Base-by-base conservation (phyloP, 495 filamentous ascomycete genomes). In the Aspergillus kassunensis region DNA sequence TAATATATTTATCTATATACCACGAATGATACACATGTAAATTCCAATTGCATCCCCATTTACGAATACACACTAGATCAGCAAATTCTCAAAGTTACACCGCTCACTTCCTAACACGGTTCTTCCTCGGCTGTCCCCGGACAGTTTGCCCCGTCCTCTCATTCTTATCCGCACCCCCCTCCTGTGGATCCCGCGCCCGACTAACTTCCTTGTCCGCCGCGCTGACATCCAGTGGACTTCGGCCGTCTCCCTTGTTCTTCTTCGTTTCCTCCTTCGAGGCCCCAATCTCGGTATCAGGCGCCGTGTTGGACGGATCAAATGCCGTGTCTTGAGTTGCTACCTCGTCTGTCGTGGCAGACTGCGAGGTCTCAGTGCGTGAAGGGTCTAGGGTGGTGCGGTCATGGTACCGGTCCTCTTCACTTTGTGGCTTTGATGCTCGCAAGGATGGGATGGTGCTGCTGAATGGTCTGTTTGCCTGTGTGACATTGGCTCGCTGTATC, bases 181-280 rank as follows among this genome's bases (percentile, higher is more conserved):
- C 77, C 43, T 60, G 58, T 24, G 64, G 51, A 6, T 63, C 65
- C 49, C 76, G 62, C 60, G 68, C 71, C 55, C 74, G 62, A 49
- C 74, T 81, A n/a, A 82, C 74, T 7, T 81, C 80, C 33, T 67
- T 73, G 59, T 88, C 87, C 18, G 77, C 81, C 0, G 79, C 76
- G 41, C 79, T 82, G 37, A 85, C 75, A 20, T 85, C 69, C 19
- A 87, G 62, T 6, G 84, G 78, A 52, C 79, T 75, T 31, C 64
- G 60, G 8, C 54, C 44, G 51, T 63, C 50, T 21, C 67, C 66
- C 55, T 64, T n/a, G n/a, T n/a, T 35, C 42, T 41, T 16, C 43
- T 54, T 45, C 36, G 41, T 61, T 45, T 73, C 76, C 49, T 66
- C 55, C 54, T 57, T 68, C 41, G 58, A 69, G 25, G 45, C 71